phyloP scores from a whole-genome alignment of 2,329 filamentous ascomycete genomes.

The Fusarium beomiforme region DNA sequence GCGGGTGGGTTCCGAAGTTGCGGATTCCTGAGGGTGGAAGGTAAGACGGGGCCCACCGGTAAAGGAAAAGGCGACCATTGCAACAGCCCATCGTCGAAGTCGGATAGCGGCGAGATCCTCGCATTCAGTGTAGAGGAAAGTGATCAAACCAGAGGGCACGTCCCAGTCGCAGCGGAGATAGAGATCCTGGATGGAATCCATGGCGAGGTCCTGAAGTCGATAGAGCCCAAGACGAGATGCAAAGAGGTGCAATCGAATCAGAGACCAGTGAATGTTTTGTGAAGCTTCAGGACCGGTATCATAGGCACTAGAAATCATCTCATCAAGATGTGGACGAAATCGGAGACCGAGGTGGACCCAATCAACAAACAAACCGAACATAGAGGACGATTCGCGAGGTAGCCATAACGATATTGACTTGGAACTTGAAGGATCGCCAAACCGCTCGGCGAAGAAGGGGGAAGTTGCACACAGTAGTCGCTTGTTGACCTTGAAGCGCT shows the following conservation, averaged over 20 bases:
- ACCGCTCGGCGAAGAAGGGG: conserved; percentile 58
- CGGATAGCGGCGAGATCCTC: conserved; percentile 60
- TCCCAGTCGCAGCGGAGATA: conserved; percentile 69
- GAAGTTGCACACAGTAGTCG: conserved; percentile 58
- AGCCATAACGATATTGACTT: conserved; percentile 52
- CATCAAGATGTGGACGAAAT: conserved; percentile 57
- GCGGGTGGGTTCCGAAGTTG: conserved; percentile 45
- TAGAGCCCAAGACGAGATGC: conserved; percentile 61
- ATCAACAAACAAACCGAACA: conserved; percentile 64
- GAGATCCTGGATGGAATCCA: conserved; percentile 68
- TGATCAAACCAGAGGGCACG: conserved; percentile 61
- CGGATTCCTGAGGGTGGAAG: conserved; percentile 43
- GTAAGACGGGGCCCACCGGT: conserved; percentile 48
- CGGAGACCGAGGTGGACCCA: conserved; percentile 59
- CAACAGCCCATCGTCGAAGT: conserved; percentile 67
- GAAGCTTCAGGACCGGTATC: conserved; percentile 42
- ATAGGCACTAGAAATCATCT: conserved; percentile 48
- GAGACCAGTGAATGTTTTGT: conserved; percentile 63
- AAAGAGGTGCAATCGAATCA: conserved; percentile 67
- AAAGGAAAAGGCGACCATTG: conserved; percentile 68
- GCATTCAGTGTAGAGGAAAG: conserved; percentile 64
- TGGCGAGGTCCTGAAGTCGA: conserved; percentile 64
- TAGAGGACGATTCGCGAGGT: conserved; percentile 59
- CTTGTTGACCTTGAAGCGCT: conserved; percentile 55
- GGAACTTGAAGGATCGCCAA: conserved; percentile 49